These are phyloP conservation scores for Xylaria arbuscula DNA, from an alignment of 2,329 filamentous ascomycete genomes.

Conservation along the genomic window DNA sequence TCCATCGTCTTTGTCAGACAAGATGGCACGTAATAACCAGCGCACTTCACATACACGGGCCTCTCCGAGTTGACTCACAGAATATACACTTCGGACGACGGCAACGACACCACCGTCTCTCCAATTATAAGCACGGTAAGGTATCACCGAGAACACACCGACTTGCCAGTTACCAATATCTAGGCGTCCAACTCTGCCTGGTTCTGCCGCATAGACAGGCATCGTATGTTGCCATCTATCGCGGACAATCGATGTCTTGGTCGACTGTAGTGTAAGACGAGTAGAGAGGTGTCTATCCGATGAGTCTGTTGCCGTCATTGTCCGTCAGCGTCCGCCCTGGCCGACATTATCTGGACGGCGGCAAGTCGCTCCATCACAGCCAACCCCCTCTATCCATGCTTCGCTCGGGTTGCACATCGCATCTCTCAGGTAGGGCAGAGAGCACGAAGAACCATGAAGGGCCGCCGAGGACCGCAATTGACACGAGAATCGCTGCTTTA, in stretches of 20 bases:
- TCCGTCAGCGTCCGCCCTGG: not conserved
- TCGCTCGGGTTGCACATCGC: not conserved
- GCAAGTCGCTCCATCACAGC: not conserved
- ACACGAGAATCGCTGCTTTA: constrained; percentile 2
- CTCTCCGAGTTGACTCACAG: not conserved
- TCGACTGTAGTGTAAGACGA: not conserved
- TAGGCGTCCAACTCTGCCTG: not conserved
- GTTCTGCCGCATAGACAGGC: not conserved
- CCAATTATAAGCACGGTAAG: constrained; percentile 1
- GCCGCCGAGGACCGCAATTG: not conserved
- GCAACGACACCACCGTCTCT: not conserved
- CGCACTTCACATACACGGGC: not conserved
- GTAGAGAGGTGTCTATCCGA: not conserved
- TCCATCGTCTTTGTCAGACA: constrained; percentile 1
- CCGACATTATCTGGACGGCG: not conserved
- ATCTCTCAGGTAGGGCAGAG: constrained; percentile 4
- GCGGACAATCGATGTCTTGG: not conserved
- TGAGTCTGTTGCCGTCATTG: not conserved
- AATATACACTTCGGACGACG: not conserved
- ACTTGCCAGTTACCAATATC: not conserved
- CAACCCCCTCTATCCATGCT: not conserved
- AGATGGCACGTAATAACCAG: not conserved
- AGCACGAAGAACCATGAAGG: not conserved
- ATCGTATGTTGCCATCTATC: not conserved
- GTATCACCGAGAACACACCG: constrained; percentile 12